Evolutionary conservation across 2,329 filamentous ascomycete genomes (phyloP).

Genomic region (Plectosphaerella plurivora): DNA sequence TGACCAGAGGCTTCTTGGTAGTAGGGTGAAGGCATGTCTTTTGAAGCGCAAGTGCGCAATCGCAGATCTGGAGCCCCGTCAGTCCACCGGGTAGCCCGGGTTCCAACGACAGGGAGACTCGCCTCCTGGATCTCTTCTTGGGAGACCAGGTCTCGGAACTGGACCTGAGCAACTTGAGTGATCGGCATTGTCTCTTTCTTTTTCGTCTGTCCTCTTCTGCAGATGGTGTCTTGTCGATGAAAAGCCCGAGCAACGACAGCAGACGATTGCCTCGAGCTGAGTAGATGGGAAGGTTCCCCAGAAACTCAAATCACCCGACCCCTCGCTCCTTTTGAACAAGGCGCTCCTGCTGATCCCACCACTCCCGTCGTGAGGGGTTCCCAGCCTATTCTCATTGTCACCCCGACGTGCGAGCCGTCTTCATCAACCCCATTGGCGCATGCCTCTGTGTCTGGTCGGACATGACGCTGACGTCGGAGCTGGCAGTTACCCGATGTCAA

Average conservation of each 20-base stretch:
- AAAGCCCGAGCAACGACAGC: neutral
- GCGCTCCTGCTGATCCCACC: neutral
- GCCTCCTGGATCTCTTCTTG: conserved; percentile 52
- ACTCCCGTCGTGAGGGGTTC: neutral
- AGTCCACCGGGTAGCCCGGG: neutral
- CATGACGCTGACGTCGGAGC: no score
- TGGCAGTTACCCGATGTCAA: no score
- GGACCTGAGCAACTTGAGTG: conserved; percentile 65
- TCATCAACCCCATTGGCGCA: no score
- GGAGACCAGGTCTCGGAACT: conserved; percentile 51
- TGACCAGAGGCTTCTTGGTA: conserved; percentile 56
- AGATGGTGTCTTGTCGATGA: neutral
- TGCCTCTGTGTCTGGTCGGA: no score
- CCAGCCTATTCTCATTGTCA: neutral
- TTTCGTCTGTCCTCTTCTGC: neutral
- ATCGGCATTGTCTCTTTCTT: conserved; percentile 58
- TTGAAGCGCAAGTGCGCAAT: conserved; percentile 42
- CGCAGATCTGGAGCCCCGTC: conserved; percentile 20
- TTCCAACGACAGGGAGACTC: conserved; percentile 16
- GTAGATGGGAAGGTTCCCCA: neutral
- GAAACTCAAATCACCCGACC: neutral
- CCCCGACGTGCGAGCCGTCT: no score
- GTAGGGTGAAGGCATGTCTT: conserved; percentile 58
- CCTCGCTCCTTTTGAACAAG: neutral
- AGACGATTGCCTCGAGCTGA: neutral